phyloP scores from a whole-genome alignment of 805 yeast species.

The Ogataea angusta region DNA sequence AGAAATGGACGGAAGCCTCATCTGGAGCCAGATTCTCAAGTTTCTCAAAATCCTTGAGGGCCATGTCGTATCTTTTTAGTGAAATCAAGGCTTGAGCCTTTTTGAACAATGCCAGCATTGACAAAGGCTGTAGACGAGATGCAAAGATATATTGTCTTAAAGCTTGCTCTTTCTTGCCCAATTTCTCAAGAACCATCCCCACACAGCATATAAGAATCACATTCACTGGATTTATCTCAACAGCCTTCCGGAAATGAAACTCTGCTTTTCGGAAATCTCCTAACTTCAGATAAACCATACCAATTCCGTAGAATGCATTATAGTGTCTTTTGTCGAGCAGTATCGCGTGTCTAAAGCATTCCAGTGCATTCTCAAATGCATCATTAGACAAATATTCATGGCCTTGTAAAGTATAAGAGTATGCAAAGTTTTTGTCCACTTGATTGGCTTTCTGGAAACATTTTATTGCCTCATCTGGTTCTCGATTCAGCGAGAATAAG shows the following conservation, averaged over 20 bases:
- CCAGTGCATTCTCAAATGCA: conserved; percentile 84
- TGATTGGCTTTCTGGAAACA: conserved; percentile 80
- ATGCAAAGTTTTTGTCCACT: conserved; percentile 60
- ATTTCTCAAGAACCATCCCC: conserved; percentile 86
- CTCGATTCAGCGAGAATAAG: conserved; percentile 75
- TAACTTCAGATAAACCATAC: conserved; percentile 84
- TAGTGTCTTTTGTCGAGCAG: conserved; percentile 78
- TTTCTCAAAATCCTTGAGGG: conserved; percentile 70
- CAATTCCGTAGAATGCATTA: conserved; percentile 94
- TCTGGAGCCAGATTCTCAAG: conserved; percentile 82
- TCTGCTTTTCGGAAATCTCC: conserved; percentile 86
- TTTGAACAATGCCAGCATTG: conserved; percentile 83
- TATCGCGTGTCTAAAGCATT: conserved; percentile 76
- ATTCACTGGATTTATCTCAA: conserved; percentile 85
- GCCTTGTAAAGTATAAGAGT: conserved; percentile 90
- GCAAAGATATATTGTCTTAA: conserved; percentile 81
- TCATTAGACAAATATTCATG: conserved; percentile 88
- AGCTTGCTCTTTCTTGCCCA: conserved; percentile 67
- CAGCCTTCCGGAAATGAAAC: conserved; percentile 81
- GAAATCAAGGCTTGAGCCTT: conserved; percentile 78
- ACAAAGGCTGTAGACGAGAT: conserved; percentile 74
- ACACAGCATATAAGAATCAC: conserved; percentile 87
- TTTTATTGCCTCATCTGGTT: conserved; percentile 84
- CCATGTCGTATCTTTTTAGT: conserved; percentile 66
- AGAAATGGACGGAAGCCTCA: conserved; percentile 89